These are phyloP conservation scores for Cyclaneusma minus DNA, from an alignment of 2,329 filamentous ascomycete species.

Conservation along the genomic window DNA sequence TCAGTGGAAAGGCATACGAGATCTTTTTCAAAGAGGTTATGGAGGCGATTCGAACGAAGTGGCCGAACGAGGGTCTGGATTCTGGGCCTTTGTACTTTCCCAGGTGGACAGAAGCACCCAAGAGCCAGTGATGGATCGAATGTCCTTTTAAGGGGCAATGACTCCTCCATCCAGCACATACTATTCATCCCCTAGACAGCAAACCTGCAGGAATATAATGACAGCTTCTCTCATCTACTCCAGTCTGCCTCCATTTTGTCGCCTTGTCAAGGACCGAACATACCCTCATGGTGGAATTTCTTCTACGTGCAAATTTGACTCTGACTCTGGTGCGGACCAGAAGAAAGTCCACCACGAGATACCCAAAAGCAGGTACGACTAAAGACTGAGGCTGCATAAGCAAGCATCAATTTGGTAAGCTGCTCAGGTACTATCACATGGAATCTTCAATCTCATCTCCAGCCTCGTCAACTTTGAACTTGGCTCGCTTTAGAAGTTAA, in stretches of 20 bases:
- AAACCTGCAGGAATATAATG: not conserved
- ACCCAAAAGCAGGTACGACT: no score
- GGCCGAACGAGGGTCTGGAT: slow-evolving; percentile 22
- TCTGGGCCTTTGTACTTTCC: slow-evolving; percentile 27
- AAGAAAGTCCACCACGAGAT: no score
- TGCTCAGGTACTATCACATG: no score
- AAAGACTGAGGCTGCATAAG: no score
- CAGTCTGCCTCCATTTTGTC: not conserved
- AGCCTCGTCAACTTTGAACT: no score
- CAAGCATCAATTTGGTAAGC: no score
- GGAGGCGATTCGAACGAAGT: slow-evolving; percentile 31
- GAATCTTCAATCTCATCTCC: no score
- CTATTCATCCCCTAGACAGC: not conserved
- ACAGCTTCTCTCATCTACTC: not conserved
- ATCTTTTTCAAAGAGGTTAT: slow-evolving; percentile 33
- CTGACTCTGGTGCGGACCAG: no score
- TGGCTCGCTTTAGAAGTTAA: no score
- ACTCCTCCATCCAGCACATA: not conserved
- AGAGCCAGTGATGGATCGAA: not conserved
- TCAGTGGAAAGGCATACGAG: slow-evolving; percentile 36
- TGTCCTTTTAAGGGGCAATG: not conserved
- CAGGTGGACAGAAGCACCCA: slow-evolving; percentile 23
- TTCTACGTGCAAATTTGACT: no score
- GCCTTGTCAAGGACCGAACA: not conserved
- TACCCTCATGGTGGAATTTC: no score